Evolutionary conservation across 2,329 filamentous ascomycete species (phyloP).

Genomic region (Fusarium nisikadoi): DNA sequence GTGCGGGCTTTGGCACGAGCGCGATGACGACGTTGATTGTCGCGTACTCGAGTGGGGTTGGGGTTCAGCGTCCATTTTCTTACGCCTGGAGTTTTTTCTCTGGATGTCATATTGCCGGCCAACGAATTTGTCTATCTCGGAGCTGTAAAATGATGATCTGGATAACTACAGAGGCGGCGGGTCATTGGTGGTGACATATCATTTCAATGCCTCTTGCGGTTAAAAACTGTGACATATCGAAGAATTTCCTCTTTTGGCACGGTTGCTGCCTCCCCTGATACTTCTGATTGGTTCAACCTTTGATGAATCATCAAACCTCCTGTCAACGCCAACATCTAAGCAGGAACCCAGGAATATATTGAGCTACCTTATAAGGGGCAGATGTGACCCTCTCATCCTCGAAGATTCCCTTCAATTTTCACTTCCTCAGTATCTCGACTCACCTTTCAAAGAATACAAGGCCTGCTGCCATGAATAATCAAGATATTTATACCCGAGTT

Average conservation of each 20-base stretch:
- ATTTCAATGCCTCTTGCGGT: not conserved
- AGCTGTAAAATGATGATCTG: not conserved
- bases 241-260: not conserved
- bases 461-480: not conserved
- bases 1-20: slow-evolving; percentile 55
- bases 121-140: not conserved
- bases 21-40: slow-evolving; percentile 63
- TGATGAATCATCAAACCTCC: not conserved
- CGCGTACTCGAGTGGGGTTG: slow-evolving; percentile 54
- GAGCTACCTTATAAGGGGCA: not conserved
- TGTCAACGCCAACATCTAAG: not conserved
- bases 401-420: not conserved
- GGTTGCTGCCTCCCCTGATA: accelerated
- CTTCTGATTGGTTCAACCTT: not conserved
- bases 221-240: not conserved
- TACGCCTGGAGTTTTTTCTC: not conserved
- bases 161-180: not conserved
- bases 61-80: slow-evolving; percentile 34
- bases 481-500: not conserved
- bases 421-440: too few relatives aligned
- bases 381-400: not conserved
- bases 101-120: not conserved
- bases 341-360: not conserved
- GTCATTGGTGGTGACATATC: not conserved
- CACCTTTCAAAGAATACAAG: too few relatives aligned